These are phyloP conservation scores for Coprinopsis sp. DNA, from an alignment of 768 basidiomycete species.

Conservation along the genomic window DNA sequence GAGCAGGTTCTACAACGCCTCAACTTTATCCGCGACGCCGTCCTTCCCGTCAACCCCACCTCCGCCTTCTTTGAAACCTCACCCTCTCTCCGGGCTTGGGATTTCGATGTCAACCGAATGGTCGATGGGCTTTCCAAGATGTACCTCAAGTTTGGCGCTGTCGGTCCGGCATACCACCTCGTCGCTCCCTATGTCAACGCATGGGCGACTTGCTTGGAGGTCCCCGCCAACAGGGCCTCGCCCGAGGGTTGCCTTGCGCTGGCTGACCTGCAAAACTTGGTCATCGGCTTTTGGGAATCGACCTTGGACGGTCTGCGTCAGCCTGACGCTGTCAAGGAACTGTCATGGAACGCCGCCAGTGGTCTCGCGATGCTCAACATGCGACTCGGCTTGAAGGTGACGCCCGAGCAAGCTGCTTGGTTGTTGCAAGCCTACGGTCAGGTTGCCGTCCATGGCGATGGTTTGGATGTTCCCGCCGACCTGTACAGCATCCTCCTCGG, in stretches of 20 bases:
- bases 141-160: conserved; percentile 26
- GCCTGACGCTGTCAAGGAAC: neutral
- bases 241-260: neutral
- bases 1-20: neutral
- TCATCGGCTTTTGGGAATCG: neutral
- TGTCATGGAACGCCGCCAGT: conserved; percentile 19
- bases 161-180: conserved; percentile 17
- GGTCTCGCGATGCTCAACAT: conserved; percentile 30
- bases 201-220: conserved; percentile 5
- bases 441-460: conserved; percentile 23
- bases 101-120: conserved; percentile 12
- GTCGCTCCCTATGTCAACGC: conserved; percentile 14
- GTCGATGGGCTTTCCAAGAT: conserved; percentile 23
- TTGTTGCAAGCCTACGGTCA: conserved; percentile 43
- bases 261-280: neutral
- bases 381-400: conserved; percentile 28
- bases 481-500: conserved; percentile 48
- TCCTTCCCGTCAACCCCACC: neutral
- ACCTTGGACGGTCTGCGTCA: neutral
- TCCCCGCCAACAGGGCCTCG: neutral
- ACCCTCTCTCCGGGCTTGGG: neutral
- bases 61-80: neutral
- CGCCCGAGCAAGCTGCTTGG: conserved; percentile 30
- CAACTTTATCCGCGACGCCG: neutral
- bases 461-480: conserved; percentile 26